Conservation (phyloP, 2,329 filamentous ascomycete species). For the Calcarisporium arbuscula region DNA sequence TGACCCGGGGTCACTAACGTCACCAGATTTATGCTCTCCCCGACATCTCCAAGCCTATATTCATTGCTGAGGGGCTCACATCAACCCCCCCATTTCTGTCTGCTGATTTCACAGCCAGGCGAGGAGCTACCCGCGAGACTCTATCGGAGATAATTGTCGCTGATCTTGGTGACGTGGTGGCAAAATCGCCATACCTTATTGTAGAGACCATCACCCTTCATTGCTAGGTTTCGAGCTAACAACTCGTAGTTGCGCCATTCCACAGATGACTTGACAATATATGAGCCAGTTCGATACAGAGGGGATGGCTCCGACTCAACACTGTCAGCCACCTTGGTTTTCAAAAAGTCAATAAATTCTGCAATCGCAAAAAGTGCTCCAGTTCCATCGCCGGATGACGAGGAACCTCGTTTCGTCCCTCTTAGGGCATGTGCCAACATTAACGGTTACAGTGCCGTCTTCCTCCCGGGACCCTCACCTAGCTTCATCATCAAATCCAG, state of each 20-base stretch:
- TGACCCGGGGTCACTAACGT: constrained; percentile 1
- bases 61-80: constrained; percentile 67
- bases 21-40: constrained; percentile 68
- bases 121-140: constrained; percentile 64
- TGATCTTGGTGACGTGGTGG: constrained; percentile 71
- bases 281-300: constrained; percentile 64
- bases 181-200: constrained; percentile 71
- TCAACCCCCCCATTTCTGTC: constrained; percentile 74
- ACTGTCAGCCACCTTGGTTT: constrained; percentile 57
- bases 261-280: constrained; percentile 78
- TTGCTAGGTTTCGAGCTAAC: background rate
- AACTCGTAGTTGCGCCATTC: constrained; percentile 61
- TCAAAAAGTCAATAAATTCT: constrained; percentile 68
- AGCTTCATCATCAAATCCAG: constrained; percentile 79
- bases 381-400: constrained; percentile 43
- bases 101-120: constrained; percentile 60
- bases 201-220: constrained; percentile 38
- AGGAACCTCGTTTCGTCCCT: constrained; percentile 41
- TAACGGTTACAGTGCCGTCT: constrained; percentile 74
- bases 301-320: constrained; percentile 26
- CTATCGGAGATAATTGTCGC: constrained; percentile 77
- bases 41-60: constrained; percentile 64
- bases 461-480: constrained; percentile 73
- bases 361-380: constrained; percentile 54
- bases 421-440: constrained; percentile 57